Evolutionary conservation across 768 basidiomycete species (phyloP).

Genomic region (Stropharia rugosoannulata): DNA sequence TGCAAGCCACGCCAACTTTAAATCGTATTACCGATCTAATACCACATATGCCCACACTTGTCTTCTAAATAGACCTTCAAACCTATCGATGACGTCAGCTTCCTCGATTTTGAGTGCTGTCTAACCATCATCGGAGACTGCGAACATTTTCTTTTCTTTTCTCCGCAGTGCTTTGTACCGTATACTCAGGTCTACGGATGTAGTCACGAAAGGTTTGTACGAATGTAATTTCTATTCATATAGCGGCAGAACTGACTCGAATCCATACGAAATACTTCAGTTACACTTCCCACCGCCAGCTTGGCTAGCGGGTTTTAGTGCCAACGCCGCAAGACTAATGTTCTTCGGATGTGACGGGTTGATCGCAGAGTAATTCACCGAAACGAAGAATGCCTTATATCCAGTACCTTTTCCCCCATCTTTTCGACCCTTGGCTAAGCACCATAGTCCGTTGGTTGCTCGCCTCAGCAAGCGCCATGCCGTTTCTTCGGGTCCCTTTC

Average conservation of each 20-base stretch:
- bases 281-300: too few relatives aligned
- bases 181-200: too few relatives aligned
- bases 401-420: not conserved
- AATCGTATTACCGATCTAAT: not conserved
- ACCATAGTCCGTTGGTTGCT: not conserved
- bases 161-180: too few relatives aligned
- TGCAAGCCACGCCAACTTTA: too few relatives aligned
- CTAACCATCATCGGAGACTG: too few relatives aligned
- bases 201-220: too few relatives aligned
- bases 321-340: conserved; percentile 13
- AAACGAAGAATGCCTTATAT: conserved; percentile 16
- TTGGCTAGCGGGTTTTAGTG: conserved; percentile 14
- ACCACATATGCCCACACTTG: not conserved
- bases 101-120: not conserved
- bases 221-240: too few relatives aligned
- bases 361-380: not conserved
- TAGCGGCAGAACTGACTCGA: too few relatives aligned
- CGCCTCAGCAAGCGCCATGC: conserved; percentile 18
- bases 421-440: conserved; percentile 1
- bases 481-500: conserved; percentile 28
- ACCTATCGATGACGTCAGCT: not conserved
- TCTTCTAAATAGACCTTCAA: too few relatives aligned
- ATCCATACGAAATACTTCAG: too few relatives aligned
- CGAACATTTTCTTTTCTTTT: too few relatives aligned
- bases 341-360: not conserved